phyloP scores from a whole-genome alignment of 305 asterid species.

The Solanum hybrid region DNA sequence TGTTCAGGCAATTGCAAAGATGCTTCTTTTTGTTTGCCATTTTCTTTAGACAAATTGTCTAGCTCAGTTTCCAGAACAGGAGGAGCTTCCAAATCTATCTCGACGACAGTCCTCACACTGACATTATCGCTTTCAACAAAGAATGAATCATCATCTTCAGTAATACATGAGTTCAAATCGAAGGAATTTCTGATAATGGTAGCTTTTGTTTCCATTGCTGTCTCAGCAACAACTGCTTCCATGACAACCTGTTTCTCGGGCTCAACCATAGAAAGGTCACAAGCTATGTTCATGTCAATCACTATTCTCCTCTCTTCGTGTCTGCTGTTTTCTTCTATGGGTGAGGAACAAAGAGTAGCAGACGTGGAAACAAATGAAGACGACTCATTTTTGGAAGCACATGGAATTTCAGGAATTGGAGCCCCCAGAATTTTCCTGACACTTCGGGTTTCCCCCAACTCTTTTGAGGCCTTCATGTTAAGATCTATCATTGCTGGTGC shows the following conservation, averaged over 20 bases:
- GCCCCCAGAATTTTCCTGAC: constrained; percentile 5
- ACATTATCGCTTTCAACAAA: constrained; percentile 17
- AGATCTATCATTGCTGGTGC: background rate
- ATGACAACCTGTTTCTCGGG: background rate
- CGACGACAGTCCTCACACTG: background rate
- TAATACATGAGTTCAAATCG: constrained; percentile 16
- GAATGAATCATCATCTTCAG: constrained; percentile 8
- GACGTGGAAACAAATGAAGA: constrained; percentile 3
- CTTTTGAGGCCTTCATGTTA: background rate
- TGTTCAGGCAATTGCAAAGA: background rate
- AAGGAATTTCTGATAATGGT: constrained; percentile 3
- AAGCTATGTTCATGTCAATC: constrained; percentile 18
- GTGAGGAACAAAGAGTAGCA: background rate
- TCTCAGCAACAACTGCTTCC: constrained; percentile 1
- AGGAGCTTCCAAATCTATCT: constrained; percentile 14
- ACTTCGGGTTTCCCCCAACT: constrained; percentile 2
- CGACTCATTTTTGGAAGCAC: constrained; percentile 3
- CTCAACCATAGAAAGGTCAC: constrained; percentile 6
- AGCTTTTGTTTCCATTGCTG: background rate
- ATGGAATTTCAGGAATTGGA: constrained; percentile 4
- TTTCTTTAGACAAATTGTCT: background rate
- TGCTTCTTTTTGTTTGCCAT: background rate
- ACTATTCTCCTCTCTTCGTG: constrained; percentile 4
- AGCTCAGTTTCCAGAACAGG: constrained; percentile 3
- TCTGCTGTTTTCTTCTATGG: background rate